Evolutionary conservation across 371 early-diverging fungal genomes (phyloP).

Genomic region (Haplosporangium sp.): DNA sequence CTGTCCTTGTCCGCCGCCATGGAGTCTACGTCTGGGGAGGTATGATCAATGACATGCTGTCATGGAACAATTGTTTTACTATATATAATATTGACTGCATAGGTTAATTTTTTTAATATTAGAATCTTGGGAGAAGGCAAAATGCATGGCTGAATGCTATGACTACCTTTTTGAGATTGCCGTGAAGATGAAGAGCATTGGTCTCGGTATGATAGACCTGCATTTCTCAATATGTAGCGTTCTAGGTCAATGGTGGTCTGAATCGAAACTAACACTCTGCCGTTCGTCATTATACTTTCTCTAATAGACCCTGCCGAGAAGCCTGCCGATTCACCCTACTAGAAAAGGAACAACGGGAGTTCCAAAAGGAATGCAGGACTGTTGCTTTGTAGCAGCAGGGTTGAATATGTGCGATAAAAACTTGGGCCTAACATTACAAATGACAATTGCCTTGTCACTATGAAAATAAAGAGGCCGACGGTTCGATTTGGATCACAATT

Average conservation of each 20-base stretch:
- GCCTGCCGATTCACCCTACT: conserved; percentile 15
- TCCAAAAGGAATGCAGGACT: too few relatives aligned
- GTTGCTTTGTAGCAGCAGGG: too few relatives aligned
- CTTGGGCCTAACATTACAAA: too few relatives aligned
- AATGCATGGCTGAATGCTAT: conserved; percentile 98
- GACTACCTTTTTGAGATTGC: conserved; percentile 98
- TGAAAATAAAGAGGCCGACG: too few relatives aligned
- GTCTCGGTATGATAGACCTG: conserved; percentile 50
- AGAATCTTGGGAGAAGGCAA: conserved; percentile 97
- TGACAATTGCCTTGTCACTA: too few relatives aligned
- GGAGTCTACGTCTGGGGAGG: conserved; percentile 96
- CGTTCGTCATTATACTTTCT: neutral
- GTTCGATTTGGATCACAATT: too few relatives aligned
- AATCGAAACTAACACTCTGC: neutral
- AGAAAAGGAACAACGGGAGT: too few relatives aligned
- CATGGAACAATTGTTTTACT: neutral
- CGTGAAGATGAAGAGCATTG: conserved; percentile 89
- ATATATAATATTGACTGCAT: neutral
- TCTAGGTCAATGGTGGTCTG: neutral
- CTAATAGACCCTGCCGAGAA: conserved; percentile 10
- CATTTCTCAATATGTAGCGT: too few relatives aligned
- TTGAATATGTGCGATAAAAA: too few relatives aligned
- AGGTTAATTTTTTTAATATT: conserved; percentile 10
- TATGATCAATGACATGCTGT: conserved; percentile 28
- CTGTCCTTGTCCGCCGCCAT: conserved; percentile 93